Evolutionary conservation across 805 yeast species (phyloP).

Genomic region (Naumovozyma dairenensis): DNA sequence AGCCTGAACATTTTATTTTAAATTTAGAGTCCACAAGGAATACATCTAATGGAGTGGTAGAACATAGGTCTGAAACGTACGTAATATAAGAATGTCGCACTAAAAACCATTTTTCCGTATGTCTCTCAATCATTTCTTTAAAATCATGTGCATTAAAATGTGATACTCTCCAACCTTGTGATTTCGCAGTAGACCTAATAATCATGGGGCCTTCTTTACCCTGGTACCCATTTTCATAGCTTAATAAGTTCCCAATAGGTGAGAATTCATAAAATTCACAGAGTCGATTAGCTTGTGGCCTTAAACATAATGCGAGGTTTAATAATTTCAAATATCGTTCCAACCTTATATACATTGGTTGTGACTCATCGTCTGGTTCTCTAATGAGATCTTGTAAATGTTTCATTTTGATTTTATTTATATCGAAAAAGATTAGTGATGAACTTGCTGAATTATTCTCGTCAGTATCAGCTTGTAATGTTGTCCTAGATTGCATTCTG

Average conservation of each 20-base stretch:
- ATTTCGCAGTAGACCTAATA: constrained; percentile 70
- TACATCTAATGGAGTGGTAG: constrained; percentile 84
- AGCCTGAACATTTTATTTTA: constrained; percentile 41
- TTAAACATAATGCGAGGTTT: constrained; percentile 47
- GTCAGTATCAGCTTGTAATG: background rate
- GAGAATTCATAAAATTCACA: constrained; percentile 87
- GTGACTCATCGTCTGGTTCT: constrained; percentile 18
- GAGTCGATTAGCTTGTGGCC: constrained; percentile 73
- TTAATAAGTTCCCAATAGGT: constrained; percentile 72
- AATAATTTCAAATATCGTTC: constrained; percentile 61
- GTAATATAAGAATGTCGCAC: constrained; percentile 76
- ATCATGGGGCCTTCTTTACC: constrained; percentile 87
- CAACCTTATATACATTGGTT: constrained; percentile 32
- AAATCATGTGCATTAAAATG: constrained; percentile 74
- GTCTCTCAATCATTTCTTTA: constrained; percentile 80
- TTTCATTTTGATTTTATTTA: constrained; percentile 18
- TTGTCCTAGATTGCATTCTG: background rate
- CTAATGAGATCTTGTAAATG: constrained; percentile 24
- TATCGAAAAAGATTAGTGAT: constrained; percentile 5
- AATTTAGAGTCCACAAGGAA: constrained; percentile 79
- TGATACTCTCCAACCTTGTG: constrained; percentile 94
- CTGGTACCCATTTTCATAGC: constrained; percentile 68
- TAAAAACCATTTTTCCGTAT: constrained; percentile 86
- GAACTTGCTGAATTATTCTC: constrained; percentile 2
- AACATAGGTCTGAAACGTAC: constrained; percentile 76